Conservation (phyloP, 2,329 filamentous ascomycete genomes). For the Pseudocercospora cruenta region DNA sequence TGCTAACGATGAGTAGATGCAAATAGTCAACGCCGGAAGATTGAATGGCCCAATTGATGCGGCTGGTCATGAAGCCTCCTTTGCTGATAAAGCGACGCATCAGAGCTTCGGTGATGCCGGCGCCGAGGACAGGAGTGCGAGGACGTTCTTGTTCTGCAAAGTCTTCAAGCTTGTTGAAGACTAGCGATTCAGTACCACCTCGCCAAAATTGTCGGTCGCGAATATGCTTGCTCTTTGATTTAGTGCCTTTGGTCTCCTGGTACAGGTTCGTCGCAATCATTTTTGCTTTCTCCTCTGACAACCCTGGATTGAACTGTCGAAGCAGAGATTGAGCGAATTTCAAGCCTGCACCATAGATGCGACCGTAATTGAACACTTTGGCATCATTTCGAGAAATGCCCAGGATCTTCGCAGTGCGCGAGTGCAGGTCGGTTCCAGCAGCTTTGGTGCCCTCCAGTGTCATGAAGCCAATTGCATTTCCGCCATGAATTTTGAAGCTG, state of each 20-base stretch:
- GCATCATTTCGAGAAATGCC: conserved; percentile 94
- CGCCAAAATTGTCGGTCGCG: conserved; percentile 85
- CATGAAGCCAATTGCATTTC: conserved; percentile 98
- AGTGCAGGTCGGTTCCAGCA: conserved; percentile 91
- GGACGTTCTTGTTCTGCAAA: conserved; percentile 94
- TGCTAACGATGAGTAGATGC: conserved; percentile 86
- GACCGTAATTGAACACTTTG: conserved; percentile 98
- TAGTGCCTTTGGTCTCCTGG: conserved; percentile 84
- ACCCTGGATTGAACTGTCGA: conserved; percentile 85
- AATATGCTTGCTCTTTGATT: conserved; percentile 74
- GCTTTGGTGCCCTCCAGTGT: conserved; percentile 95
- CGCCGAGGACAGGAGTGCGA: conserved; percentile 87
- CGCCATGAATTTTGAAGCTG: conserved; percentile 91
- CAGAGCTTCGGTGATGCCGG: conserved; percentile 93
- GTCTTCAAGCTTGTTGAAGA: conserved; percentile 97
- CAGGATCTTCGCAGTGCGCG: conserved; percentile 85
- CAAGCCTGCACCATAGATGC: conserved; percentile 96
- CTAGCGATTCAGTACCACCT: conserved; percentile 93
- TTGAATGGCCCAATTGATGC: conserved; percentile 99
- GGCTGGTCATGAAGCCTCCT: conserved; percentile 89
- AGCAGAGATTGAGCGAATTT: conserved; percentile 90
- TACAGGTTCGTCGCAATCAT: conserved; percentile 81
- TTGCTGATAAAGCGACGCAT: conserved; percentile 86
- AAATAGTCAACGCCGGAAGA: conserved; percentile 97
- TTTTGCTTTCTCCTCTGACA: conserved; percentile 78